Conservation (phyloP, 371 early-diverging fungal species). For the Mucor piriformis region DNA sequence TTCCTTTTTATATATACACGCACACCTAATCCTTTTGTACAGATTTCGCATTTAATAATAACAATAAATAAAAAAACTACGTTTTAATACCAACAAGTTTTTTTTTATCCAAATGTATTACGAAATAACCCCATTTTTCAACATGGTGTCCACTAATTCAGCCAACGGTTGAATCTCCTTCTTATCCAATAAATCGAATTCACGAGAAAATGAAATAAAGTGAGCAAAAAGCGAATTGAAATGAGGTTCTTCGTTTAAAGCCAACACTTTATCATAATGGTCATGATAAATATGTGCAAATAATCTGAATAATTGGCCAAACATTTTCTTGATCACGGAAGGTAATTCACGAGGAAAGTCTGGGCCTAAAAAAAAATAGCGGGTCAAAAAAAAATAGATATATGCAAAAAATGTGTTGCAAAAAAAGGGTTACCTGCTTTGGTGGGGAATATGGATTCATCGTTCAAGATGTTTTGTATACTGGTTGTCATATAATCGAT, state of each 20-base stretch:
- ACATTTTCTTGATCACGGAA: slow-evolving; percentile 70
- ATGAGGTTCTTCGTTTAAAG: slow-evolving; percentile 85
- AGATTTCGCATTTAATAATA: background rate
- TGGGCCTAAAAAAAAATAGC: slow-evolving; percentile 18
- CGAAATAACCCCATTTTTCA: slow-evolving; percentile 22
- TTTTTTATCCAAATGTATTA: too few species aligned
- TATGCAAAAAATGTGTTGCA: background rate
- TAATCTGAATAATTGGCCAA: slow-evolving; percentile 85
- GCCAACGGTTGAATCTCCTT: slow-evolving; percentile 86
- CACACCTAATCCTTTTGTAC: background rate
- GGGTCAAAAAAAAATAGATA: background rate
- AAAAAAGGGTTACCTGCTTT: slow-evolving; percentile 64
- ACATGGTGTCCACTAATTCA: slow-evolving; percentile 68
- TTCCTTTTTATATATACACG: background rate
- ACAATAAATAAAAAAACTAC: background rate
- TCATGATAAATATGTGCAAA: slow-evolving; percentile 93
- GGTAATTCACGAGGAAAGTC: slow-evolving; percentile 87
- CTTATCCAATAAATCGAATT: slow-evolving; percentile 93
- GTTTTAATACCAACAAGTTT: too few species aligned
- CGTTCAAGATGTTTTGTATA: slow-evolving; percentile 85
- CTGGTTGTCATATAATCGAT: slow-evolving; percentile 92
- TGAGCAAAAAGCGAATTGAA: slow-evolving; percentile 95
- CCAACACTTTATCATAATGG: slow-evolving; percentile 86
- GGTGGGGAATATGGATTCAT: slow-evolving; percentile 91
- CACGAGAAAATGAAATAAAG: slow-evolving; percentile 87